Evolutionary conservation across 495 filamentous ascomycete genomes (phyloP).

Genomic region (Lichenothelia convexa): DNA sequence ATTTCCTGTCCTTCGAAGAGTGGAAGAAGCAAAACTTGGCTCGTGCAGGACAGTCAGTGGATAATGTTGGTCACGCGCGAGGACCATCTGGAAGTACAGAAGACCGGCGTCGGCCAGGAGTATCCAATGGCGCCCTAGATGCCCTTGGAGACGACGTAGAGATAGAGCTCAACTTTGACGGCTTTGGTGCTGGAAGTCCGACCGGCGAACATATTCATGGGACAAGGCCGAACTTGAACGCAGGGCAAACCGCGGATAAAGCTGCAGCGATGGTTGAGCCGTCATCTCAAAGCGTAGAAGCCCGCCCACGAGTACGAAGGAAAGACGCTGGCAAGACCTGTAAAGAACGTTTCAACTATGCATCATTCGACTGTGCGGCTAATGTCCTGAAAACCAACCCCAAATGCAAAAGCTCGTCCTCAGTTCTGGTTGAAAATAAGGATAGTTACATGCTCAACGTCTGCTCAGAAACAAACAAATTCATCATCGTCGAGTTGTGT

Average conservation of each 20-base stretch:
- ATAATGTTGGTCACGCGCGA: constrained; percentile 41
- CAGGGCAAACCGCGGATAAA: background rate
- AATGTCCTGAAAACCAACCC: constrained; percentile 81
- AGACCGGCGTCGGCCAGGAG: constrained; percentile 29
- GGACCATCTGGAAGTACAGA: constrained; percentile 21
- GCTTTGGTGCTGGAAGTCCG: constrained; percentile 37
- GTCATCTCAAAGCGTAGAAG: constrained; percentile 26
- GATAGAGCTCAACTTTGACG: constrained; percentile 77
- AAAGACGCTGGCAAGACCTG: constrained; percentile 92
- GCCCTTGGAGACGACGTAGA: constrained; percentile 74
- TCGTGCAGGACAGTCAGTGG: constrained; percentile 65
- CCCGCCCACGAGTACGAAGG: constrained; percentile 39
- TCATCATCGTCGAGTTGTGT: constrained; percentile 74
- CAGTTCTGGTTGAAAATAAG: constrained; percentile 87
- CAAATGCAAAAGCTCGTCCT: constrained; percentile 64
- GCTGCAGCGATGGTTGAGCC: constrained; percentile 14
- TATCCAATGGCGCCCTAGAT: constrained; percentile 47
- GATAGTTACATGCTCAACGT: constrained; percentile 97
- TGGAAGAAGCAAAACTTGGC: constrained; percentile 93
- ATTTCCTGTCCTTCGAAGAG: constrained; percentile 94
- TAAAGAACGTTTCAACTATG: constrained; percentile 91
- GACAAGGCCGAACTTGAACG: background rate
- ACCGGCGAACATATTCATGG: constrained; percentile 1
- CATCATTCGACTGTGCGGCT: constrained; percentile 90
- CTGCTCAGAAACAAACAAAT: constrained; percentile 75